Percentiles rank a stretch among this genome's conserved stretches.
Evolutionary conservation across 306 rosid genomes (phyloP).

Genomic region (Vigna reflexopilosa): DNA sequence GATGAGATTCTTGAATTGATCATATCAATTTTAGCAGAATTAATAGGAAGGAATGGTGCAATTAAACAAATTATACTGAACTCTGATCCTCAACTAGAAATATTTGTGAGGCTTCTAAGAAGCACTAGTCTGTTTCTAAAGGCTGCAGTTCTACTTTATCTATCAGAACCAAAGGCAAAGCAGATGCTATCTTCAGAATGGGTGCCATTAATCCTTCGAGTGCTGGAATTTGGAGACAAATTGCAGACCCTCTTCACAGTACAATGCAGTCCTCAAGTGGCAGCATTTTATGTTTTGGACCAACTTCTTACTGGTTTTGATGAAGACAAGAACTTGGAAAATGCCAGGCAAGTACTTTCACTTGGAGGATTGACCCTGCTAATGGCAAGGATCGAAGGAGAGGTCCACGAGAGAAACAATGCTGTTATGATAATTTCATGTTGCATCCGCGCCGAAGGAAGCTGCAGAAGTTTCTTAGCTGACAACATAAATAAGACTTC

Average conservation of each 20-base stretch:
- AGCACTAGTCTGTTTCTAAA: conserved; percentile 77
- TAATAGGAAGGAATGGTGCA: conserved; percentile 50
- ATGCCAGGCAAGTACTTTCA: conserved; percentile 76
- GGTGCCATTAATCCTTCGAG: conserved; percentile 83
- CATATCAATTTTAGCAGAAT: conserved; percentile 72
- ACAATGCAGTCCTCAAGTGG: conserved; percentile 68
- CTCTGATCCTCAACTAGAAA: conserved; percentile 79
- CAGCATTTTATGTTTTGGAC: conserved; percentile 80
- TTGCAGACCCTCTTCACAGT: conserved; percentile 79
- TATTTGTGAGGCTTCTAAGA: conserved; percentile 70
- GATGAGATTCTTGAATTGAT: conserved; percentile 79
- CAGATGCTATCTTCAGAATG: conserved; percentile 84
- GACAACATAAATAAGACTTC: conserved; percentile 61
- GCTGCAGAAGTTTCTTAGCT: conserved; percentile 70
- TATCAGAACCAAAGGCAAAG: conserved; percentile 74
- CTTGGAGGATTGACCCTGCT: conserved; percentile 77
- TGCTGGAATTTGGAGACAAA: conserved; percentile 80
- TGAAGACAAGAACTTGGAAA: conserved; percentile 85
- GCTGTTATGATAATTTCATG: conserved; percentile 57
- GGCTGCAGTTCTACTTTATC: conserved; percentile 77
- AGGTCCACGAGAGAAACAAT: conserved; percentile 57
- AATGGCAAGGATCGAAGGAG: conserved; percentile 64
- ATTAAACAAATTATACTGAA: conserved; percentile 63
- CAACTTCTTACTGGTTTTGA: conserved; percentile 86
- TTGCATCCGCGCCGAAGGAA: conserved; percentile 81